Evolutionary conservation across 2,329 filamentous ascomycete species (phyloP).

Genomic region (Fusarium dimerum): DNA sequence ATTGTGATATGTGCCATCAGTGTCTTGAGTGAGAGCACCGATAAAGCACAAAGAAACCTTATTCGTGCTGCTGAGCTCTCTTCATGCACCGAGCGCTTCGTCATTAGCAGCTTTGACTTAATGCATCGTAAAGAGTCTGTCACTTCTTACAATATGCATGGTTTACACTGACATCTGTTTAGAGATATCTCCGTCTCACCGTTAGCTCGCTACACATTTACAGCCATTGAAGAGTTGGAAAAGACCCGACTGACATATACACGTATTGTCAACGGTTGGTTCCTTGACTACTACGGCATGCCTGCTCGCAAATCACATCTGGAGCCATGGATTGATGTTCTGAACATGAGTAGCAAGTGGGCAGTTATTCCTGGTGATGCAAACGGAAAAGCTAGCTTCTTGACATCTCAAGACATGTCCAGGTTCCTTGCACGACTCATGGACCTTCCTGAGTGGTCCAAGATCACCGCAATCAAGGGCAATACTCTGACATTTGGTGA

Average conservation of each 20-base stretch:
- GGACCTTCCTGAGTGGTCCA: constrained; percentile 13
- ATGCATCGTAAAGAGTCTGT: constrained; percentile 19
- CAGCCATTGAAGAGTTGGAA: constrained; percentile 18
- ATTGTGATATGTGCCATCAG: constrained; percentile 24
- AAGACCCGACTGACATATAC: constrained; percentile 13
- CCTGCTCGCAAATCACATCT: constrained; percentile 21
- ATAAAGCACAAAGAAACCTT: constrained; percentile 18
- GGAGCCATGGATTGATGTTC: constrained; percentile 24
- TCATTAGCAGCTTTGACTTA: constrained; percentile 26
- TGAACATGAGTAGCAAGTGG: constrained; percentile 27
- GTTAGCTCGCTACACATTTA: constrained; percentile 22
- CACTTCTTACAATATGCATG: accelerated
- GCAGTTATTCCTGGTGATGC: constrained; percentile 19
- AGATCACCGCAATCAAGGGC: constrained; percentile 10
- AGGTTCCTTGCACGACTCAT: constrained; percentile 18
- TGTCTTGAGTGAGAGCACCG: constrained; percentile 13
- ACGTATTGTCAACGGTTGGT: constrained; percentile 23
- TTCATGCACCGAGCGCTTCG: constrained; percentile 9
- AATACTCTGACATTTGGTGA: constrained; percentile 15
- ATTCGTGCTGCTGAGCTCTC: constrained; percentile 16
- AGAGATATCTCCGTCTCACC: constrained; percentile 22
- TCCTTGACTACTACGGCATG: constrained; percentile 31
- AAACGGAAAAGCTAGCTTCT: constrained; percentile 12
- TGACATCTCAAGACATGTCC: constrained; percentile 24
- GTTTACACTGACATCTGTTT: accelerated